phyloP scores from a whole-genome alignment of 1,284 basidiomycete species.

The Sutorius eximius region DNA sequence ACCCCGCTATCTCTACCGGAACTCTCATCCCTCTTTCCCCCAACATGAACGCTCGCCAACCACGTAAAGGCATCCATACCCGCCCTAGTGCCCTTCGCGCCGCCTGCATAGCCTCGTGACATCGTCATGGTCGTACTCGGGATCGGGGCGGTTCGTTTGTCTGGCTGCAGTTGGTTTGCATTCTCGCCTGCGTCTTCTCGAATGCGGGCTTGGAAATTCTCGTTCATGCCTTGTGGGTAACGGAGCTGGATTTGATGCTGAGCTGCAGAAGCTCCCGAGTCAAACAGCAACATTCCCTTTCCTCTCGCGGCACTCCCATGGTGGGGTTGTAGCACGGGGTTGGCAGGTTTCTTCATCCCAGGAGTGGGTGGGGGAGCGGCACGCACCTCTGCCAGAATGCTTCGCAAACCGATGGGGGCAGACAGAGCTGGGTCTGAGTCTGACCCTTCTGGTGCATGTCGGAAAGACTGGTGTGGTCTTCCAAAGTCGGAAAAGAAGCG shows the following conservation, averaged over 20 bases:
- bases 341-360: constrained; percentile 21
- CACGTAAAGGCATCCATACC: constrained; percentile 71
- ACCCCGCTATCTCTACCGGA: constrained; percentile 52
- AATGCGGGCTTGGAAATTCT: constrained; percentile 13
- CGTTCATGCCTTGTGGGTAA: constrained; percentile 16
- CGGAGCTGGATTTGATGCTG: constrained; percentile 21
- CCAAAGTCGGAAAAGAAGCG: constrained; percentile 22
- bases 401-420: constrained; percentile 64
- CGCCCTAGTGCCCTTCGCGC: constrained; percentile 52
- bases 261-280: constrained; percentile 13
- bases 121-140: constrained; percentile 31
- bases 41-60: constrained; percentile 70
- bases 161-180: constrained; percentile 11
- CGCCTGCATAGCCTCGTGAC: constrained; percentile 62
- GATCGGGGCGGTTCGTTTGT: constrained; percentile 26
- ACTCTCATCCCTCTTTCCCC: constrained; percentile 48
- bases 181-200: constrained; percentile 23
- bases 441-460: constrained; percentile 45
- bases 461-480: constrained; percentile 43
- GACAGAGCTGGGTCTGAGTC: constrained; percentile 47
- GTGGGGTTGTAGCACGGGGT: constrained; percentile 39
- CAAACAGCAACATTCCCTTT: constrained; percentile 30
- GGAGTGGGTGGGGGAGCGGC: constrained; percentile 46
- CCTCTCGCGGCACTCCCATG: constrained; percentile 38
- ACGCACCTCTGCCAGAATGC: constrained; percentile 68